Percentiles rank a stretch among this genome's conserved stretches.
Conservation (phyloP, 2,329 filamentous ascomycete species). For the Acrocalymma vagum region DNA sequence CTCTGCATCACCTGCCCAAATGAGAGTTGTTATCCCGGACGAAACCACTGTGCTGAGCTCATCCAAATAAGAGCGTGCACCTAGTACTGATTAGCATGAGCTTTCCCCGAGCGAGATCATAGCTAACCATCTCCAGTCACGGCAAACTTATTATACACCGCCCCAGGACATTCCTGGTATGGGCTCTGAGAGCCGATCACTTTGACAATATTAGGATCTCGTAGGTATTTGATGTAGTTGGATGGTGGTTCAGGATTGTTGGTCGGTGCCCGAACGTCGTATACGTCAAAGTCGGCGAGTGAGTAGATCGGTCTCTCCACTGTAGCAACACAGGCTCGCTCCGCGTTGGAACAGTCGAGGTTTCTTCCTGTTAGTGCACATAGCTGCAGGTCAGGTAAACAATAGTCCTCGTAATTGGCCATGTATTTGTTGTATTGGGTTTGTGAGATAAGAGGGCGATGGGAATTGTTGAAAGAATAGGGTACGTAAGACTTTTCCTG, state of each 20-base stretch:
- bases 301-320: slow-evolving; percentile 60
- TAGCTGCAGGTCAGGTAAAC: slow-evolving; percentile 60
- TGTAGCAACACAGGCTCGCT: slow-evolving; percentile 60
- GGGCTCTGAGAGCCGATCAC: slow-evolving; percentile 66
- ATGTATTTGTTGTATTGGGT: slow-evolving; percentile 61
- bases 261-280: slow-evolving; percentile 64
- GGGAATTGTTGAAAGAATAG: slow-evolving; percentile 60
- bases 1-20: slow-evolving; percentile 55
- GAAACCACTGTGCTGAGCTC: slow-evolving; percentile 28
- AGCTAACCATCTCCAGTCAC: slow-evolving; percentile 56
- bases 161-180: slow-evolving; percentile 58
- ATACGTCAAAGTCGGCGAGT: slow-evolving; percentile 61
- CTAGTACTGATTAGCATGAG: slow-evolving; percentile 19
- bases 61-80: slow-evolving; percentile 25
- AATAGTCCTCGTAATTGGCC: slow-evolving; percentile 66
- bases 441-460: slow-evolving; percentile 47
- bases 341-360: slow-evolving; percentile 60
- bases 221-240: slow-evolving; percentile 64
- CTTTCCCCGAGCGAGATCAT: slow-evolving; percentile 23
- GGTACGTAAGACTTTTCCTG: slow-evolving; percentile 59
- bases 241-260: slow-evolving; percentile 64
- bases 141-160: slow-evolving; percentile 53
- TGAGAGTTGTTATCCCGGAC: slow-evolving; percentile 41
- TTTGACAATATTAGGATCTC: slow-evolving; percentile 57
- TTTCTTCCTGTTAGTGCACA: slow-evolving; percentile 61